These are phyloP conservation scores for Trichoderma guizhouense DNA, from an alignment of 2,329 filamentous ascomycete species.

Conservation along the genomic window DNA sequence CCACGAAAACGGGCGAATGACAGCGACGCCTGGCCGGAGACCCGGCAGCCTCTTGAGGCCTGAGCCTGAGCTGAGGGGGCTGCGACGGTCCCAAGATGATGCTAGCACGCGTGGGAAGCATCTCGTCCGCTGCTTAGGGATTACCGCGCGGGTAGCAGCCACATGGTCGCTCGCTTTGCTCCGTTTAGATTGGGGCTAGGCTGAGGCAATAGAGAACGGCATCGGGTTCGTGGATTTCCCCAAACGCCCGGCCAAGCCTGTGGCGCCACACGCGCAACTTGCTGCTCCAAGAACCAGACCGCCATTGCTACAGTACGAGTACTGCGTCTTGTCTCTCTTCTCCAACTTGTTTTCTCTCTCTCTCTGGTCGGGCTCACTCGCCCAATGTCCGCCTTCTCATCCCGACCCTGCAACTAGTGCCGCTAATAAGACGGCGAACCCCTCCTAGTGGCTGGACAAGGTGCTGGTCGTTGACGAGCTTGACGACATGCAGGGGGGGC, in stretches of 20 bases:
- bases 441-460: not conserved
- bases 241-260: not conserved
- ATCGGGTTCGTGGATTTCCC: not conserved
- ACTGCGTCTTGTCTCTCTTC: not conserved
- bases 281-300: not conserved
- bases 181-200: not conserved
- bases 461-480: not conserved
- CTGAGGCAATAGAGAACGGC: not conserved
- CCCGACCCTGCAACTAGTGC: not conserved
- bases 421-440: constrained; percentile 1
- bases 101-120: not conserved
- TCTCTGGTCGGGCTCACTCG: not conserved
- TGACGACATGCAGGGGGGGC: not conserved
- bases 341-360: not conserved
- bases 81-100: not conserved
- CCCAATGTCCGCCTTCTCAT: not conserved
- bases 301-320: not conserved
- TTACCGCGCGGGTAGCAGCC: constrained; percentile 16
- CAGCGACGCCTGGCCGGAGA: not conserved
- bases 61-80: not conserved
- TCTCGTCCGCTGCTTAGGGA: constrained; percentile 1
- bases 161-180: not conserved
- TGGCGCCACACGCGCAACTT: not conserved
- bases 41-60: constrained; percentile 1
- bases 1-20: not conserved